Evolutionary conservation across 139 green algal species (phyloP).

Genomic region (Picochlorum sp.): DNA sequence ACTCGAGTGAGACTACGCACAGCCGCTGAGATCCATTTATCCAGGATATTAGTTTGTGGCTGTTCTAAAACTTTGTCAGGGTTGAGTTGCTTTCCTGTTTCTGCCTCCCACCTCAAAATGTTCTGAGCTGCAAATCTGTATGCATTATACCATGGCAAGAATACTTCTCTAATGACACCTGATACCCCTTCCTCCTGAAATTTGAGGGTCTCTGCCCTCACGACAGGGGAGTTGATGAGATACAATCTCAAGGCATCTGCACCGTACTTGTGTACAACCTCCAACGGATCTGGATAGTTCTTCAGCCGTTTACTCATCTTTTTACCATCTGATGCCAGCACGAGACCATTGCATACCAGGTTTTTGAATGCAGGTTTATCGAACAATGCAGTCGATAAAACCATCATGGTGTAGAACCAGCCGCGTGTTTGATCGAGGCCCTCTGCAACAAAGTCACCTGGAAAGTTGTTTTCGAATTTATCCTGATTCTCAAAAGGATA

Average conservation of each 20-base stretch:
- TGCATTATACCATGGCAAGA: slow-evolving; percentile 99
- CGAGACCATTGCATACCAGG: slow-evolving; percentile 97
- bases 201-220: slow-evolving; percentile 82
- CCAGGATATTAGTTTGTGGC: slow-evolving; percentile 69
- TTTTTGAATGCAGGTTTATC: slow-evolving; percentile 97
- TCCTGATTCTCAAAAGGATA: slow-evolving; percentile 99
- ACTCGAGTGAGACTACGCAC: slow-evolving; percentile 68
- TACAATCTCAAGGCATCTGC: slow-evolving; percentile 95
- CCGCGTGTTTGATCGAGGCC: slow-evolving; percentile 89
- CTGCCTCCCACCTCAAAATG: slow-evolving; percentile 60
- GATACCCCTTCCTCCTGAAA: slow-evolving; percentile 96
- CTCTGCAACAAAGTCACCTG: slow-evolving; percentile 87
- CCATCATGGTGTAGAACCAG: slow-evolving; percentile 99
- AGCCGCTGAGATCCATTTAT: slow-evolving; percentile 82
- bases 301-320: slow-evolving; percentile 99
- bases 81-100: slow-evolving; percentile 46
- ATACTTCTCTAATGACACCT: slow-evolving; percentile 90
- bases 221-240: slow-evolving; percentile 95
- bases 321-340: slow-evolving; percentile 95
- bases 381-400: slow-evolving; percentile 96
- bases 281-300: slow-evolving; percentile 91
- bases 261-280: slow-evolving; percentile 84
- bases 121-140: slow-evolving; percentile 93
- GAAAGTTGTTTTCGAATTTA: slow-evolving; percentile 85
- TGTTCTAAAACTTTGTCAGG: slow-evolving; percentile 24